These are phyloP conservation scores for Catunica adiposa DNA, from an alignment of 2,329 filamentous ascomycete species.

Conservation along the genomic window DNA sequence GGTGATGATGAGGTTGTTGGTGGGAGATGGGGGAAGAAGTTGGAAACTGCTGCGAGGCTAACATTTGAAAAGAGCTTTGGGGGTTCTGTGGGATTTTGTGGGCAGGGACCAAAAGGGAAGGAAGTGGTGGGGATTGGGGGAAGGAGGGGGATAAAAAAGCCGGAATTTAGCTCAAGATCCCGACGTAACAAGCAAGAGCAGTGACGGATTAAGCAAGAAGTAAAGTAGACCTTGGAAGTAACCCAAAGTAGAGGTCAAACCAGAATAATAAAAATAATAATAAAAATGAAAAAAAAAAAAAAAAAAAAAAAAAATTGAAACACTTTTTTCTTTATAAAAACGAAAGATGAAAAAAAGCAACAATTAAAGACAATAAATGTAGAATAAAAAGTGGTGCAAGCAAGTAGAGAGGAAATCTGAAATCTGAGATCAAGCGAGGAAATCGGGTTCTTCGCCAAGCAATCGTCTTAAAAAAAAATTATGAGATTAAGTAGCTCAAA, in stretches of 20 bases:
- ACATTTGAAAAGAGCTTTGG: conserved; percentile 9
- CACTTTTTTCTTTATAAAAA: no score
- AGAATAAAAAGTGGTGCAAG: background rate
- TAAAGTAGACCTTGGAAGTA: background rate
- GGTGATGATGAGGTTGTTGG: background rate
- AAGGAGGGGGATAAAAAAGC: background rate
- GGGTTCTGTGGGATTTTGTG: conserved; percentile 1
- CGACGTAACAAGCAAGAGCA: background rate
- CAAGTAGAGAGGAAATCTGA: background rate
- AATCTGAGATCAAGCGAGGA: background rate
- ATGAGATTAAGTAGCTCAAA: background rate
- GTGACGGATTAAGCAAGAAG: background rate
- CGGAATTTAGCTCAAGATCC: background rate
- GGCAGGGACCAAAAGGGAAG: conserved; percentile 3
- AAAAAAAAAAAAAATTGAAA: background rate
- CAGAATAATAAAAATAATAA: background rate
- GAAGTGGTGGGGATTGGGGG: background rate
- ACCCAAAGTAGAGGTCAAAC: no score
- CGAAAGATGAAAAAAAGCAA: background rate
- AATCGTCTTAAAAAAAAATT: background rate
- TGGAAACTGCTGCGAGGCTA: conserved; percentile 12
- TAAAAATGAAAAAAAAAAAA: background rate
- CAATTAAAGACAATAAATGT: background rate
- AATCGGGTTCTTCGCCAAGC: background rate
- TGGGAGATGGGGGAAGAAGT: conserved; percentile 6